Base-by-base conservation (phyloP, 805 yeast species). In the Teunomyces pallodes region DNA sequence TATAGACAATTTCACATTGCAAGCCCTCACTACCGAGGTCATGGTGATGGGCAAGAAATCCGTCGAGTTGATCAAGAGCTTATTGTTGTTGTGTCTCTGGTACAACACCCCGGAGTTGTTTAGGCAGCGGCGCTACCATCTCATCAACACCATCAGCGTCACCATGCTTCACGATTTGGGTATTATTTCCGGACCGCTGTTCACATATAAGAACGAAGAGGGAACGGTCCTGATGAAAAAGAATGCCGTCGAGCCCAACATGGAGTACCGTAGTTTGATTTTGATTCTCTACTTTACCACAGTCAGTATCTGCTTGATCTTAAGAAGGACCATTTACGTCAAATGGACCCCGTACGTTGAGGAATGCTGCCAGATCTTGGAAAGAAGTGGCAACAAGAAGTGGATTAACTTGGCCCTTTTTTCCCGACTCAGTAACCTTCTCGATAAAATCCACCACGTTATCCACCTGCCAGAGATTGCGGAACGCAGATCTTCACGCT, bases 21-120 rank as follows among this genome's bases (percentile, higher is more conserved):
- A 73, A 56, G 59, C 80, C 26, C 58, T 83, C 12, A 62, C 81
- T 9, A 67, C 77, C 43, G 91, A 89, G 57, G 76, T 85, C 9
- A 65, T 90, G 65, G 75, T 85, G 7, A 72, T 79, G 24, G 96
- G 96, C 14, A 75, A 80, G 47, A 90, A 88, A 66, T 76, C 83
- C 5, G 65, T 83, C 13, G 91, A 88, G 61, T 65, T 88, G 32
- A 68, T 90, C 35, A 83, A 84, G 61, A 69, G 84, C 14, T 67
- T 87, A 43, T 60, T 86, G 14, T 58, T 87, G 5, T 69, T 86
- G 45, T 77, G 86, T 24, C 64, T 84, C 27, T 90, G 96, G 96
- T 90, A 89, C 61, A 87, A 86, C 54, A 80, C 88, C 3, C 87
- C 96, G 0, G 96, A 89, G 64, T 71, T 87, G 55, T 87, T 87